Conservation (phyloP, 139 green algal species). For the Chlorella vulgaris region DNA sequence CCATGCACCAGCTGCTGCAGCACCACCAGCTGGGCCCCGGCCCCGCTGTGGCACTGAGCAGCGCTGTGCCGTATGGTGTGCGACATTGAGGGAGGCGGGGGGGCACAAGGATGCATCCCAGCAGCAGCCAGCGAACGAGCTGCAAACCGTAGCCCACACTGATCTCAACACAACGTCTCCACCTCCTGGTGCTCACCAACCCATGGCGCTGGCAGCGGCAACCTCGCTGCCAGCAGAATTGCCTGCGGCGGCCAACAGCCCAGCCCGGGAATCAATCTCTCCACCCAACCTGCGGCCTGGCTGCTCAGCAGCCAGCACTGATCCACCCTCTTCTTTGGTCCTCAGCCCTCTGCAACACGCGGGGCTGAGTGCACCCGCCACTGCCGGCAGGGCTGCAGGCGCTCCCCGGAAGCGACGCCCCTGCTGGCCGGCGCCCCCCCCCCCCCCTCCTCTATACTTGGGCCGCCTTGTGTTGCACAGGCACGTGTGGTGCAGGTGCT, state of each 20-base stretch:
- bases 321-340: not conserved
- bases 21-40: not conserved
- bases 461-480: not conserved
- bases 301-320: not conserved
- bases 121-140: too few relatives aligned
- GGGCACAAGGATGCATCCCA: too few relatives aligned
- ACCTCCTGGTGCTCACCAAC: not conserved
- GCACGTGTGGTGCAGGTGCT: not conserved
- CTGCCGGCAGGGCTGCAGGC: not conserved
- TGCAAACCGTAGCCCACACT: too few relatives aligned
- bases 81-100: not conserved
- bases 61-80: not conserved
- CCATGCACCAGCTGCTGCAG: not conserved
- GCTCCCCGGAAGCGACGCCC: not conserved
- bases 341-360: not conserved
- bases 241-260: not conserved
- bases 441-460: not conserved
- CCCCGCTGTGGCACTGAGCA: not conserved
- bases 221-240: not conserved
- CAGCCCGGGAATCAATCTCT: not conserved
- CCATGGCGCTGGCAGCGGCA: not conserved
- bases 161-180: too few relatives aligned
- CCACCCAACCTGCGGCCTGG: not conserved
- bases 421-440: not conserved
- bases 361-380: not conserved